These are phyloP conservation scores for Recurvomyces mirabilis DNA, from an alignment of 495 filamentous ascomycete species.

Conservation along the genomic window DNA sequence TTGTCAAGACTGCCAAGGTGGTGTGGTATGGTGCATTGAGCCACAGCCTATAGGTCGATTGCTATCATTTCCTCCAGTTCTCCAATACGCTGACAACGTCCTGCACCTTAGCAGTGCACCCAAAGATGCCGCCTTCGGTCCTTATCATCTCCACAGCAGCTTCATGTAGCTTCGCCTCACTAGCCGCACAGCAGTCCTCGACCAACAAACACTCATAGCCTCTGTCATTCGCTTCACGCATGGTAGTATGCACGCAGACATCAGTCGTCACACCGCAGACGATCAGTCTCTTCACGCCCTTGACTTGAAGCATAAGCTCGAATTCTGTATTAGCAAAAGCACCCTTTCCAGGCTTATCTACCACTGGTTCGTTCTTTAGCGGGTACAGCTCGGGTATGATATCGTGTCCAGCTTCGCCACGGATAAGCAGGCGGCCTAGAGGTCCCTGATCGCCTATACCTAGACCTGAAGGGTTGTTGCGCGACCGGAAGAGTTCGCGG, in stretches of 20 bases:
- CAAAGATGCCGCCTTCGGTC: constrained; percentile 52
- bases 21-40: too few species aligned
- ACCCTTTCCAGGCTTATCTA: constrained; percentile 59
- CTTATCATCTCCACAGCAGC: constrained; percentile 42
- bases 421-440: constrained; percentile 51
- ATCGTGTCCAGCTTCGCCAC: constrained; percentile 53
- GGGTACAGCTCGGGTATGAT: constrained; percentile 50
- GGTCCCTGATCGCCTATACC: constrained; percentile 52
- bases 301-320: constrained; percentile 46
- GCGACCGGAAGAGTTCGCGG: constrained; percentile 44
- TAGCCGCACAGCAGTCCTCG: constrained; percentile 43
- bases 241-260: constrained; percentile 57
- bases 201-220: constrained; percentile 59
- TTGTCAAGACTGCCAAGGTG: too few species aligned
- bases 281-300: constrained; percentile 56
- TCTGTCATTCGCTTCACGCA: constrained; percentile 62
- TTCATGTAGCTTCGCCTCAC: constrained; percentile 38
- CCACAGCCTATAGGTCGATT: too few species aligned
- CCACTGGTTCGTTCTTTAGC: constrained; percentile 44
- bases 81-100: too few species aligned
- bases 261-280: constrained; percentile 59
- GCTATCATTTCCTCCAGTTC: too few species aligned
- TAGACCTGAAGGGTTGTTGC: constrained; percentile 40
- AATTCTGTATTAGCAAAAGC: constrained; percentile 59
- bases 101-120: constrained; percentile 37